phyloP scores from a whole-genome alignment of 495 filamentous ascomycete genomes.

The Penicillium chermesinum region DNA sequence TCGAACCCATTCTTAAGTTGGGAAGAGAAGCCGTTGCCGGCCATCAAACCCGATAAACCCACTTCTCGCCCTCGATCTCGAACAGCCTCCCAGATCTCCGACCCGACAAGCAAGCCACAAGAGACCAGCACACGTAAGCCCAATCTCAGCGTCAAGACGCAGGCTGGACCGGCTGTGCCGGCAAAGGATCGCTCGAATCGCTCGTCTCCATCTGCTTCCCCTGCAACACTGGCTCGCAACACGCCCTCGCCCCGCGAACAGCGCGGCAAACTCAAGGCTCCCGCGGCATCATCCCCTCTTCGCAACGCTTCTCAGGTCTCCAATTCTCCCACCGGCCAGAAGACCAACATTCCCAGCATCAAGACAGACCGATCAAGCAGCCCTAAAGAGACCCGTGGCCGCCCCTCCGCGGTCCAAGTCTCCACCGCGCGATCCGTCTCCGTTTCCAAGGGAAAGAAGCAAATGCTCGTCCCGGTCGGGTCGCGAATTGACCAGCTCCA shows the following conservation, averaged over 20 bases:
- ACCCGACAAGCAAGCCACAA: background rate
- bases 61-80: slow-evolving; percentile 1
- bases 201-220: background rate
- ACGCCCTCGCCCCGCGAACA: background rate
- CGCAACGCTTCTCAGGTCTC: background rate
- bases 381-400: background rate
- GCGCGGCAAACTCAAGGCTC: background rate
- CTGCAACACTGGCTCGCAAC: background rate
- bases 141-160: background rate
- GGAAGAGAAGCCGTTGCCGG: slow-evolving; percentile 21
- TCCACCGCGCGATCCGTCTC: slow-evolving; percentile 41
- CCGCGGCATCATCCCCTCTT: background rate
- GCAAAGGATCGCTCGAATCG: background rate
- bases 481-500: slow-evolving; percentile 19
- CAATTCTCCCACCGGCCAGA: background rate
- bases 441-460: slow-evolving; percentile 32
- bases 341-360: background rate
- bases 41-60: slow-evolving; percentile 14
- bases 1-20: slow-evolving; percentile 1
- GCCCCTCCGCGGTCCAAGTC: slow-evolving; percentile 29
- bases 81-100: slow-evolving; percentile 2
- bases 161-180: background rate
- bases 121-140: background rate
- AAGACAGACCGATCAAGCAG: background rate
- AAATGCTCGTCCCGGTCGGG: slow-evolving; percentile 35